These are phyloP conservation scores for Chaetomiaceae sp. DNA, from an alignment of 2,329 filamentous ascomycete genomes.

Conservation along the genomic window DNA sequence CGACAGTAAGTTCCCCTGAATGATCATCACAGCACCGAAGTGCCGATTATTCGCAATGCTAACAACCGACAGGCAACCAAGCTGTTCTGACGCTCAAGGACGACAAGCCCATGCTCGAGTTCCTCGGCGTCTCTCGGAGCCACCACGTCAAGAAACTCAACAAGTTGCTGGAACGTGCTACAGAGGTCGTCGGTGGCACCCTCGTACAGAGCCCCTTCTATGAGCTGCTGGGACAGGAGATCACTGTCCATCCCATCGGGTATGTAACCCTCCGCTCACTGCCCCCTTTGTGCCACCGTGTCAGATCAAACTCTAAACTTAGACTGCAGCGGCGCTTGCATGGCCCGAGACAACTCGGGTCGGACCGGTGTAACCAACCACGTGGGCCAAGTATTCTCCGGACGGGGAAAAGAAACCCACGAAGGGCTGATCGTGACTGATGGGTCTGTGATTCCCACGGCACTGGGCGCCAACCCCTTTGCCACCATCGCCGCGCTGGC, in stretches of 20 bases:
- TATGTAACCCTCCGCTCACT: conserved; percentile 29
- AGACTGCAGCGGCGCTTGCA: conserved; percentile 53
- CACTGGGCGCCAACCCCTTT: conserved; percentile 62
- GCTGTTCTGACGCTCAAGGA: conserved; percentile 54
- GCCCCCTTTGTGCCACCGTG: conserved; percentile 5
- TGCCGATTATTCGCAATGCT: too few relatives aligned
- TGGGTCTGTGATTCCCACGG: conserved; percentile 55
- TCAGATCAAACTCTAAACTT: conserved; percentile 18
- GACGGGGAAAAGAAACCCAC: conserved; percentile 47
- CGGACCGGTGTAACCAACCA: conserved; percentile 57
- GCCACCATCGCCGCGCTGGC: conserved; percentile 66
- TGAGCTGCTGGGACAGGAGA: conserved; percentile 49
- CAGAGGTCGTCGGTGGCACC: conserved; percentile 54
- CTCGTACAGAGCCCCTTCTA: conserved; percentile 56
- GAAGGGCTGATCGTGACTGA: conserved; percentile 58
- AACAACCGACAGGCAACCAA: conserved; percentile 45
- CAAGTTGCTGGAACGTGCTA: conserved; percentile 48
- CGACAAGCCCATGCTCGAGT: conserved; percentile 56
- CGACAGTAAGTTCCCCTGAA: conserved; percentile 41
- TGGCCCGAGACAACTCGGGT: conserved; percentile 55
- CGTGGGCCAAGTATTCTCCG: conserved; percentile 54
- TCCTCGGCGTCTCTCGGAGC: conserved; percentile 53
- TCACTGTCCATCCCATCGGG: conserved; percentile 64
- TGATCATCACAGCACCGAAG: conserved; percentile 1
- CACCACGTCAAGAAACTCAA: conserved; percentile 52